A percentile compares a stretch with the other conserved stretches of the same genome.
These are phyloP conservation scores for Trichomonascaceae sp. DNA, from an alignment of 1,139 yeast species.

Conservation along the genomic window DNA sequence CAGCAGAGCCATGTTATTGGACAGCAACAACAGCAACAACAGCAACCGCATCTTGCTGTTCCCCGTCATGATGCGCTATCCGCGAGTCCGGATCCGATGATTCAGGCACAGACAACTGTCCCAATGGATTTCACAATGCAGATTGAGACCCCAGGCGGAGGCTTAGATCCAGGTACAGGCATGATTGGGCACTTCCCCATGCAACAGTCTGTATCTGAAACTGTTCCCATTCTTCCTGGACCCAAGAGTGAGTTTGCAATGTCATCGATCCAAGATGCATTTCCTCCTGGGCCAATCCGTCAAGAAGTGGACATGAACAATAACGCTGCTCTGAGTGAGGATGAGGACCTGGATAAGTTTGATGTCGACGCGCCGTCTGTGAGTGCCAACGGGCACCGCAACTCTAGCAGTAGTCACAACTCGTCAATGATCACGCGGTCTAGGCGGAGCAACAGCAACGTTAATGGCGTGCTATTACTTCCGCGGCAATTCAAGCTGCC, in stretches of 20 bases:
- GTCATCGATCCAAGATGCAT: background rate
- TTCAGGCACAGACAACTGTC: background rate
- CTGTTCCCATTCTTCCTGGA: background rate
- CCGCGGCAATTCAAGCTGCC: conserved; percentile 20
- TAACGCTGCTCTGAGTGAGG: background rate
- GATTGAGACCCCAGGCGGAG: background rate
- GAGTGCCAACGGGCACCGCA: background rate
- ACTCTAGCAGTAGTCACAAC: background rate
- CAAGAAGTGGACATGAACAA: background rate
- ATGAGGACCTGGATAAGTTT: background rate
- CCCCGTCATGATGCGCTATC: background rate
- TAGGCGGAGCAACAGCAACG: conserved; percentile 3
- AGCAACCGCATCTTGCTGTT: background rate
- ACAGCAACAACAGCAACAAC: background rate
- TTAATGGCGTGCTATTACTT: conserved; percentile 19
- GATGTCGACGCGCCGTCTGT: background rate
- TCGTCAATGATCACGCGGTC: conserved; percentile 3
- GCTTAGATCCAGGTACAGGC: background rate
- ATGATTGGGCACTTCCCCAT: too few relatives aligned
- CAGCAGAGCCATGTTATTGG: background rate
- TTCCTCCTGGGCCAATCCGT: too few relatives aligned
- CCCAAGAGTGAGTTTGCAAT: background rate
- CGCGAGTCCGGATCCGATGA: too few relatives aligned
- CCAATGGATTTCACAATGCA: too few relatives aligned
- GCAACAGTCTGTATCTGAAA: background rate